Evolutionary conservation across 2,329 filamentous ascomycete genomes (phyloP).

Genomic region (Diaporthe nobilis): DNA sequence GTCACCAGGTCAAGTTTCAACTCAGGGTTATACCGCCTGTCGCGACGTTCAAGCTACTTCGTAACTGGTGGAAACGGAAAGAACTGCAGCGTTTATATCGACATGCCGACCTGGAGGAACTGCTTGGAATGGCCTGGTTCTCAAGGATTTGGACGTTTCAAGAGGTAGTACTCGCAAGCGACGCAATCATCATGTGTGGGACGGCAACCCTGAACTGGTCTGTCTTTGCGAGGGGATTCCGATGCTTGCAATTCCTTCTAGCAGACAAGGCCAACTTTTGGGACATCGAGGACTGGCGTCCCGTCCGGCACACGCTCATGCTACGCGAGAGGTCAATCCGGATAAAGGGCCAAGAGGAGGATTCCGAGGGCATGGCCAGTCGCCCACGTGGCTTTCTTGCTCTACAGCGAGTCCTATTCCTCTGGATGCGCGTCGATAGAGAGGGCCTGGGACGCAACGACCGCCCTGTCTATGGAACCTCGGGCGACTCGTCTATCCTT

Average conservation of each 20-base stretch:
- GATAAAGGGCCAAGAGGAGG: background rate
- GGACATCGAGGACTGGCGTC: background rate
- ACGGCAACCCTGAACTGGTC: background rate
- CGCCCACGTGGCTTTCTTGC: background rate
- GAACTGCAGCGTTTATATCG: background rate
- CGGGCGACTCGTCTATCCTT: background rate
- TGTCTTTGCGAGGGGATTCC: background rate
- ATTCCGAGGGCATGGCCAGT: background rate
- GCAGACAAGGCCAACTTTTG: background rate
- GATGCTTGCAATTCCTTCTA: background rate
- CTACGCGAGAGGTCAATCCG: background rate
- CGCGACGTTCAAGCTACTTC: background rate
- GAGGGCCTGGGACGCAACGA: background rate
- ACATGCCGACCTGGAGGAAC: background rate
- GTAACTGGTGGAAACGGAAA: background rate
- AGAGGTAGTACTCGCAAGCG: background rate
- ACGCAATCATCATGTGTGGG: background rate
- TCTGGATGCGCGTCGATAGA: background rate
- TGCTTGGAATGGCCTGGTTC: background rate
- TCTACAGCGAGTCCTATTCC: background rate
- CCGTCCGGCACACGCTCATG: background rate
- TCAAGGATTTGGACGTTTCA: conserved; percentile 6
- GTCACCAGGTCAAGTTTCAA: background rate
- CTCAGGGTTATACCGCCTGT: background rate
- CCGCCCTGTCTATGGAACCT: background rate